These are phyloP conservation scores for Agrocybe pediades DNA, from an alignment of 768 basidiomycete genomes.

Conservation along the genomic window DNA sequence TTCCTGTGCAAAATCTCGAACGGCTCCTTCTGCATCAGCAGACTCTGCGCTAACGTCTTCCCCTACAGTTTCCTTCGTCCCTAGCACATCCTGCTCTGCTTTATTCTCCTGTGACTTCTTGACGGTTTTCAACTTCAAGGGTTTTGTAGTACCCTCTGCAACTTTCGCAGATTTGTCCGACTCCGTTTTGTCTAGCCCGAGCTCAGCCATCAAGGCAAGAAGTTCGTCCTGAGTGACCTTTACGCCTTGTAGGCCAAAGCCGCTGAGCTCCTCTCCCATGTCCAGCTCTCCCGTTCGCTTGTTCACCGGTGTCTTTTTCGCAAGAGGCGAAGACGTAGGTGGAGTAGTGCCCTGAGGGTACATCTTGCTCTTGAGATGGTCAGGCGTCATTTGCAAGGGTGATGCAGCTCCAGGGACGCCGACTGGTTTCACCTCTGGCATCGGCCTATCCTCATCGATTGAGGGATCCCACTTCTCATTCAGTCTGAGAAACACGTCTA, in stretches of 20 bases:
- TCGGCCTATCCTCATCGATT: constrained; percentile 61
- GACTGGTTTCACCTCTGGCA: constrained; percentile 59
- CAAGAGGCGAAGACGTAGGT: constrained; percentile 45
- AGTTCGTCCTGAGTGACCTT: constrained; percentile 79
- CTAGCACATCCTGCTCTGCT: not conserved
- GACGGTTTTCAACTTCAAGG: constrained; percentile 8
- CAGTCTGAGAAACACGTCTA: constrained; percentile 69
- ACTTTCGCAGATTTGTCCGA: constrained; percentile 75
- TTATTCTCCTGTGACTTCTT: not conserved
- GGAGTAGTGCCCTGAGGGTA: constrained; percentile 37
- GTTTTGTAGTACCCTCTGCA: constrained; percentile 37
- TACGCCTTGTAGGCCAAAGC: constrained; percentile 75
- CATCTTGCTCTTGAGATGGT: constrained; percentile 61
- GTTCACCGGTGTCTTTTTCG: constrained; percentile 47
- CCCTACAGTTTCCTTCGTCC: constrained; percentile 6
- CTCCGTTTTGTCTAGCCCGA: constrained; percentile 78
- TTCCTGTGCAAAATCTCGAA: no score
- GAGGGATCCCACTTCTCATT: constrained; percentile 67
- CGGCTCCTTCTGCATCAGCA: no score
- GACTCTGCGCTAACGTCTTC: not conserved
- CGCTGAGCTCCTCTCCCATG: constrained; percentile 66
- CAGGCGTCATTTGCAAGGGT: constrained; percentile 81
- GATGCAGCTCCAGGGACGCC: constrained; percentile 81
- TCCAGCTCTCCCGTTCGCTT: constrained; percentile 61
- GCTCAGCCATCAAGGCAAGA: constrained; percentile 65